Conservation (phyloP, 306 rosid genomes). For the Herpetospermum pedunculosum region DNA sequence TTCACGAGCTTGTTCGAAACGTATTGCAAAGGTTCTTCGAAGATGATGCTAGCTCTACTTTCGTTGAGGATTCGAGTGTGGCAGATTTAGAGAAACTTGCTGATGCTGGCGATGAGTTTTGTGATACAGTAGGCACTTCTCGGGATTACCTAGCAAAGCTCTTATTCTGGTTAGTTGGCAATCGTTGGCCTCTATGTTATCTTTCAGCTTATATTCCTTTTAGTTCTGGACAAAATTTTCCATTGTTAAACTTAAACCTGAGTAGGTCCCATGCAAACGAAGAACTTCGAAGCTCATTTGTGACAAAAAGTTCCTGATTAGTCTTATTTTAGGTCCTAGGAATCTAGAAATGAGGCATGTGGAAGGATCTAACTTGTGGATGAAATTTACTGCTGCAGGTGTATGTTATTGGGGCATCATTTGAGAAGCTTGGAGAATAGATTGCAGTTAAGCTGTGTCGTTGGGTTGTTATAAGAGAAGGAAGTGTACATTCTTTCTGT, state of each 20-base stretch:
- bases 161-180: slow-evolving; percentile 78
- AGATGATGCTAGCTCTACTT: slow-evolving; percentile 38
- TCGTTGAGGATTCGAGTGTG: slow-evolving; percentile 24
- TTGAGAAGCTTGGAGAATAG: slow-evolving; percentile 95
- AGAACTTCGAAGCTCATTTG: background rate
- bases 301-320: too few relatives aligned
- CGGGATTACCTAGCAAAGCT: slow-evolving; percentile 94
- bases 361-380: background rate
- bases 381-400: slow-evolving; percentile 40
- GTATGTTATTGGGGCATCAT: slow-evolving; percentile 97
- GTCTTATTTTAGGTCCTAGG: background rate
- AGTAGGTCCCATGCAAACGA: background rate
- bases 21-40: slow-evolving; percentile 40
- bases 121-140: slow-evolving; percentile 43
- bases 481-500: slow-evolving; percentile 48
- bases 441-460: slow-evolving; percentile 79
- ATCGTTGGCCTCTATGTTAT: background rate
- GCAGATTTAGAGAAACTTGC: slow-evolving; percentile 25
- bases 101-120: slow-evolving; percentile 28
- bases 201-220: background rate
- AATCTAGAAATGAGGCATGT: background rate
- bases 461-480: slow-evolving; percentile 61
- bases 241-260: background rate
- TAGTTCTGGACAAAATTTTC: background rate
- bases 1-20: slow-evolving; percentile 75